These are phyloP conservation scores for Sporisorium reilianum DNA, from an alignment of 1,284 basidiomycete species.

Conservation along the genomic window DNA sequence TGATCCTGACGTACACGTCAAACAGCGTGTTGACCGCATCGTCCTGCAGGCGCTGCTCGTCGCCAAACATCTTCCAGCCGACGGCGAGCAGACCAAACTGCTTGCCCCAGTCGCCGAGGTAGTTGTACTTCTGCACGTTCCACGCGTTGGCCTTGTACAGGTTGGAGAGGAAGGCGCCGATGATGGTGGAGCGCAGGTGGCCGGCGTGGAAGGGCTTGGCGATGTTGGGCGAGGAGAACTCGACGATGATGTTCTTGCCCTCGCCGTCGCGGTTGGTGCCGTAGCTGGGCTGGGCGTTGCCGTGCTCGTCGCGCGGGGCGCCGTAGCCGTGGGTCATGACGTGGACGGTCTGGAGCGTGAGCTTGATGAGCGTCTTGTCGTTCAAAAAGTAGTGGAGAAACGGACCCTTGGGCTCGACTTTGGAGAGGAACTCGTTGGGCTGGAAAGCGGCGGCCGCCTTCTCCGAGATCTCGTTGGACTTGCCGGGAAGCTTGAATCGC, in stretches of 20 bases:
- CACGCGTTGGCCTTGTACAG: constrained; percentile 93
- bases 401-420: constrained; percentile 56
- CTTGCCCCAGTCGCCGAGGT: constrained; percentile 74
- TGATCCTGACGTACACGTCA: constrained; percentile 93
- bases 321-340: constrained; percentile 75
- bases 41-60: constrained; percentile 82
- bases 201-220: constrained; percentile 99
- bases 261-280: constrained; percentile 64
- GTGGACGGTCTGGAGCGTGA: constrained; percentile 85
- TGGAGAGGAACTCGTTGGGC: constrained; percentile 60
- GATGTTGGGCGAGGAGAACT: constrained; percentile 97
- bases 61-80: constrained; percentile 92
- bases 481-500: constrained; percentile 86
- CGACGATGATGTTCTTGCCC: constrained; percentile 71
- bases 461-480: constrained; percentile 81
- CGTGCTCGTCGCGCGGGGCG: constrained; percentile 46
- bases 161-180: constrained; percentile 92
- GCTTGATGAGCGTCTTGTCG: constrained; percentile 76
- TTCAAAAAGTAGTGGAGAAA: constrained; percentile 64
- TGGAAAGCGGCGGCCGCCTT: constrained; percentile 77
- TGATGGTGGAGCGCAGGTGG: constrained; percentile 95
- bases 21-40: constrained; percentile 96
- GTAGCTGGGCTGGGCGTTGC: constrained; percentile 63
- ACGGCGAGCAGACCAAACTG: constrained; percentile 81
- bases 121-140: constrained; percentile 91